Conservation (phyloP, 805 yeast genomes). For the Millerozyma acaciae region DNA sequence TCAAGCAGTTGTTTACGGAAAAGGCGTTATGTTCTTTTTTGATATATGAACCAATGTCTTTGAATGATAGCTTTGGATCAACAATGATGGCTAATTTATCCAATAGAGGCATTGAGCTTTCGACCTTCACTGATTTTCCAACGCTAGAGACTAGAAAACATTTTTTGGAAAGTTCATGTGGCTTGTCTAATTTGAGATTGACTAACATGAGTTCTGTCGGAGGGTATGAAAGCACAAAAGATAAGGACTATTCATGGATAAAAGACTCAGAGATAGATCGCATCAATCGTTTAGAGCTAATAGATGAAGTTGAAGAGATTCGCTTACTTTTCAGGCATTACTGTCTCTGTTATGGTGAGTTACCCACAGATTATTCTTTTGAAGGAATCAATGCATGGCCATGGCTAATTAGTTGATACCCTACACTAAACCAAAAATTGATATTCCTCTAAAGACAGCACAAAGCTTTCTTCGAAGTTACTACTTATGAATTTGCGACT, state of each 20-base stretch:
- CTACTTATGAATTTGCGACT: too few species aligned
- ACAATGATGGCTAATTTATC: constrained; percentile 64
- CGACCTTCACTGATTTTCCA: constrained; percentile 52
- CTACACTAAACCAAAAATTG: too few species aligned
- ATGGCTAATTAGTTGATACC: constrained; percentile 8
- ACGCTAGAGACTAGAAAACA: constrained; percentile 28
- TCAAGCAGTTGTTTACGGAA: constrained; percentile 24
- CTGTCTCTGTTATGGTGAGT: constrained; percentile 37
- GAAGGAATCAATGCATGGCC: constrained; percentile 10
- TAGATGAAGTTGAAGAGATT: constrained; percentile 76
- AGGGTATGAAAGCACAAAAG: constrained; percentile 30
- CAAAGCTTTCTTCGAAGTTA: too few species aligned
- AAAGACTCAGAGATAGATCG: constrained; percentile 34
- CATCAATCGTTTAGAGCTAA: constrained; percentile 53
- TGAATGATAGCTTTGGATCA: constrained; percentile 58
- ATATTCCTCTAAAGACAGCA: too few species aligned
- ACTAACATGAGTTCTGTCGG: constrained; percentile 46
- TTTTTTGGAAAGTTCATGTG: constrained; percentile 20
- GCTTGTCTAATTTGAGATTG: constrained; percentile 29
- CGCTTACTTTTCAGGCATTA: constrained; percentile 60
- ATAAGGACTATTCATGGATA: constrained; percentile 38
- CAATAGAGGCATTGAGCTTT: constrained; percentile 58
- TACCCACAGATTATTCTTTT: constrained; percentile 3
- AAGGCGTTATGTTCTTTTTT: constrained; percentile 26
- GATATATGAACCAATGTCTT: constrained; percentile 70